A percentile compares a stretch with the other conserved stretches of the same genome.
Conservation (phyloP, 139 green algal species). For the Coccomyxa sp. region DNA sequence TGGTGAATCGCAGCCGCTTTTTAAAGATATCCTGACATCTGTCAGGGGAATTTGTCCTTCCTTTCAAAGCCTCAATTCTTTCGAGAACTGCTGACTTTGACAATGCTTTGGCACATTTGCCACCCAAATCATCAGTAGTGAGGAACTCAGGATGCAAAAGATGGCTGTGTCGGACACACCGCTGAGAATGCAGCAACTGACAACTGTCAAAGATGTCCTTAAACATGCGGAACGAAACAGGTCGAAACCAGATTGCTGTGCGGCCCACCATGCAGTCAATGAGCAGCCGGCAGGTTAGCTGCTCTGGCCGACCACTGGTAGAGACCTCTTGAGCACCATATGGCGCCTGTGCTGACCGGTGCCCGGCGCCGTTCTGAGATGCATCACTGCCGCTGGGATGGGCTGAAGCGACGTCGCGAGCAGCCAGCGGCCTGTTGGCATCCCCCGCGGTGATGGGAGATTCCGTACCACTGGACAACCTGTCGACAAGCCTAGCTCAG, state of each 20-base stretch:
- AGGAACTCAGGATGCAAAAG: too few species aligned
- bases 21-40: background rate
- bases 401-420: background rate
- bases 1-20: background rate
- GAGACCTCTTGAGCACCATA: background rate
- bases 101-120: too few species aligned
- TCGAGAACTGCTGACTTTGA: too few species aligned
- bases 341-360: too few species aligned
- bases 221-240: too few species aligned
- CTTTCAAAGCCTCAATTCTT: too few species aligned
- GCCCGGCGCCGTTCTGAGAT: background rate
- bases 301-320: background rate
- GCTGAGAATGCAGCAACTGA: too few species aligned
- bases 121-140: too few species aligned
- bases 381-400: background rate
- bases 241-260: background rate
- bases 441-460: constrained; percentile 1
- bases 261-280: constrained; percentile 78
- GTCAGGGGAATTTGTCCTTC: too few species aligned
- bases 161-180: too few species aligned
- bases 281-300: constrained; percentile 60
- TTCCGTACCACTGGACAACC: background rate
- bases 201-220: too few species aligned
- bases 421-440: constrained; percentile 2
- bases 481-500: background rate